Percentiles rank a stretch among this genome's conserved stretches.
Evolutionary conservation across 23 red algal genomes (phyloP).

Genomic region (Cyanidium caldarium): DNA sequence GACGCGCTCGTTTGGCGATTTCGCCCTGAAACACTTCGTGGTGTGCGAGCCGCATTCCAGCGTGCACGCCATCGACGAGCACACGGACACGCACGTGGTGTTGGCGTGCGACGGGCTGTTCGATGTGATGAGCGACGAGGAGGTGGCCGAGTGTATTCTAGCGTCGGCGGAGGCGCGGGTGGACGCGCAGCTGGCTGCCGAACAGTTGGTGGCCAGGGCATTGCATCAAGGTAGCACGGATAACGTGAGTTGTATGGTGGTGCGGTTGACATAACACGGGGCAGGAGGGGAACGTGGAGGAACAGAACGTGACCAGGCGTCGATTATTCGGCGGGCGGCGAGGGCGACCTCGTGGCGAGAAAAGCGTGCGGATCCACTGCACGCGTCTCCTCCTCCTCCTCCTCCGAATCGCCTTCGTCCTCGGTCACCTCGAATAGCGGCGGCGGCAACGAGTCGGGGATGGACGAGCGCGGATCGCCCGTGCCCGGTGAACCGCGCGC

Average conservation of each 20-base stretch:
- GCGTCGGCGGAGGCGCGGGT: background rate
- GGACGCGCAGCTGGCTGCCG: background rate
- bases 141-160: constrained; percentile 28
- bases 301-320: no score
- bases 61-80: constrained; percentile 19
- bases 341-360: no score
- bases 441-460: no score
- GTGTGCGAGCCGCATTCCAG: constrained; percentile 33
- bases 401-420: no score
- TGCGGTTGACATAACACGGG: background rate
- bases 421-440: no score
- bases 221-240: background rate
- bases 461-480: no score
- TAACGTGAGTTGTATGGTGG: constrained; percentile 1
- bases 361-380: no score
- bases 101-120: constrained; percentile 93
- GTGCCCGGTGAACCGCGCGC: no score
- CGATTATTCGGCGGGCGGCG: no score
- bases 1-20: constrained; percentile 71
- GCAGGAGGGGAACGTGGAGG: no score
- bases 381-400: no score
- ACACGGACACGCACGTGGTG: constrained; percentile 61
- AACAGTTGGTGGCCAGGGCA: background rate
- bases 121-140: constrained; percentile 68
- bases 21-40: constrained; percentile 77